A percentile compares a stretch with the other conserved stretches of the same genome.
Evolutionary conservation across 257 asterid species (phyloP).

Genomic region (Solanum gandarillasii): DNA sequence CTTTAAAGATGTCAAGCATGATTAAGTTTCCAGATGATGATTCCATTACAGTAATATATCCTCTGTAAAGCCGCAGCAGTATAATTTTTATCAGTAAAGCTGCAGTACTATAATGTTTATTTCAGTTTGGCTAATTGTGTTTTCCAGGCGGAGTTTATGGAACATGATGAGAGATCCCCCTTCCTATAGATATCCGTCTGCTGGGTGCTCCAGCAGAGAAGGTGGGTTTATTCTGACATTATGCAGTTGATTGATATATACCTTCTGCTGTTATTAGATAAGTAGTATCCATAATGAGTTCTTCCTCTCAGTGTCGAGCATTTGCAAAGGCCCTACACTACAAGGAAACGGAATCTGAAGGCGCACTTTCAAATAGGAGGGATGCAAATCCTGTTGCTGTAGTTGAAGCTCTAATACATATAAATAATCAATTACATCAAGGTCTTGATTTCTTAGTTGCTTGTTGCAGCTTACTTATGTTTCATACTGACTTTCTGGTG

Average conservation of each 20-base stretch:
- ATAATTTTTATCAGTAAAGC: background rate
- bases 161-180: conserved; percentile 84
- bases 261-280: background rate
- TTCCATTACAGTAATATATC: background rate
- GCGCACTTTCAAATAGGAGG: conserved; percentile 69
- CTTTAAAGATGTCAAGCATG: no score
- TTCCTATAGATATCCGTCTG: conserved; percentile 85
- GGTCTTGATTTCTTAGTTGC: conserved; percentile 29
- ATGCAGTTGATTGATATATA: background rate
- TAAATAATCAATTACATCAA: conserved; percentile 91
- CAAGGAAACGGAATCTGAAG: conserved; percentile 96
- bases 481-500: background rate
- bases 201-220: conserved; percentile 97
- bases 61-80: no score
- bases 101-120: background rate
- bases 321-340: conserved; percentile 97
- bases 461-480: background rate
- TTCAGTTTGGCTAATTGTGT: background rate
- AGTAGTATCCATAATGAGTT: conserved; percentile 4
- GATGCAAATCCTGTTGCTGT: conserved; percentile 91
- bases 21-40: no score
- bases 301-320: conserved; percentile 75
- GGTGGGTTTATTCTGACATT: conserved; percentile 25
- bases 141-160: conserved; percentile 60
- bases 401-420: conserved; percentile 94